phyloP scores from a whole-genome alignment of 2,329 filamentous ascomycete genomes.

The Cladosporium sp. region DNA sequence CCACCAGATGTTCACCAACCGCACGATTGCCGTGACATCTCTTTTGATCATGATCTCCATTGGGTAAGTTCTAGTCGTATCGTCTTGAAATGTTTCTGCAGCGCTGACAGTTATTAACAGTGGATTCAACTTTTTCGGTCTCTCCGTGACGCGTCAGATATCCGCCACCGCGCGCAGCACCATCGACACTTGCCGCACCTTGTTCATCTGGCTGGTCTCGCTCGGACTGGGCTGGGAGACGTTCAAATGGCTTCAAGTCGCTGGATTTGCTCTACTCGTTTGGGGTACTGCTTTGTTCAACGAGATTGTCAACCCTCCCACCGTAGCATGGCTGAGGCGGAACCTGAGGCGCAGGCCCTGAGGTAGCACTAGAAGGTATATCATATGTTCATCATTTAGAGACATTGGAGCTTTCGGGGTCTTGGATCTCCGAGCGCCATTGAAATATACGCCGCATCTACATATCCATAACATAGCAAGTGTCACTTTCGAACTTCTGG shows the following conservation, averaged over 20 bases:
- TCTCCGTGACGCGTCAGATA: constrained; percentile 84
- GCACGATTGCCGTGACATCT: constrained; percentile 68
- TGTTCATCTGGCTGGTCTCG: constrained; percentile 97
- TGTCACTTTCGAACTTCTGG: too few relatives aligned
- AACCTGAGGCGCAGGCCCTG: constrained; percentile 9
- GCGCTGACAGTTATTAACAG: constrained; percentile 40
- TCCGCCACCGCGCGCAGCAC: constrained; percentile 91
- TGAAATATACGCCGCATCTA: too few relatives aligned
- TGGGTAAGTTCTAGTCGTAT: constrained; percentile 54
- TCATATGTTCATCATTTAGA: too few relatives aligned
- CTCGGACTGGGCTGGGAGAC: constrained; percentile 91
- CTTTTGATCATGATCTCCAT: constrained; percentile 96
- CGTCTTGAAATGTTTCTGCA: background rate
- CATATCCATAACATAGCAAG: too few relatives aligned
- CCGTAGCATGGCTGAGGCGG: constrained; percentile 24
- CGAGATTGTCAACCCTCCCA: constrained; percentile 78
- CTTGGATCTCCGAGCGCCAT: too few relatives aligned
- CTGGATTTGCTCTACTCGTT: constrained; percentile 81
- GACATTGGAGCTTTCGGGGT: too few relatives aligned
- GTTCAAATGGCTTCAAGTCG: constrained; percentile 94
- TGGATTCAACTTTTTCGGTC: constrained; percentile 97
- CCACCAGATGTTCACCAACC: constrained; percentile 70
- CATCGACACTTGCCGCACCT: constrained; percentile 93
- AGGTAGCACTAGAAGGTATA: background rate
- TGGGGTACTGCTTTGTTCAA: constrained; percentile 98